Evolutionary conservation across 306 rosid genomes (phyloP).

Genomic region (Mucuna pruriens): DNA sequence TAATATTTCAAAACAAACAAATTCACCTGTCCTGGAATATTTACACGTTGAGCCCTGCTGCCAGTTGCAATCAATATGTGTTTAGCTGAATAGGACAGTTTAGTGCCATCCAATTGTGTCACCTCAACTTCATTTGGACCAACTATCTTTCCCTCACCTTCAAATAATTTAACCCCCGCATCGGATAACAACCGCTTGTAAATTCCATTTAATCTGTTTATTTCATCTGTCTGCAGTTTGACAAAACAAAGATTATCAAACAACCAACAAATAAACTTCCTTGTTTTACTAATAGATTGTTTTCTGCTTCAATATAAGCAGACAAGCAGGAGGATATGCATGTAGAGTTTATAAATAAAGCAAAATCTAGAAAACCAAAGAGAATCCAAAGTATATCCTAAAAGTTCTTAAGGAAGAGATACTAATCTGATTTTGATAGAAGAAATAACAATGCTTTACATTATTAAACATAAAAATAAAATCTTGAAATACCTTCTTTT

Average conservation of each 20-base stretch:
- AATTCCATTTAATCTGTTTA: conserved; percentile 83
- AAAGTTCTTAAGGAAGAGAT: neutral
- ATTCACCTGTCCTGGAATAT: conserved; percentile 89
- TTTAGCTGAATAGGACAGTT: conserved; percentile 86
- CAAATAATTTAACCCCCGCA: conserved; percentile 85
- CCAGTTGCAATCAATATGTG: conserved; percentile 96
- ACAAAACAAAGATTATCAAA: conserved; percentile 9
- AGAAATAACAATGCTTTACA: conserved; percentile 14
- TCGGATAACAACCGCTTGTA: conserved; percentile 89
- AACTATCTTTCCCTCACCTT: conserved; percentile 91
- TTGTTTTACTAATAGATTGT: conserved; percentile 17
- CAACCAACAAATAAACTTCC: conserved; percentile 4
- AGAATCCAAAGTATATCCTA: conserved; percentile 5
- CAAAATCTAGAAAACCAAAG: conserved; percentile 20
- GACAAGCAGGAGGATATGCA: conserved; percentile 15
- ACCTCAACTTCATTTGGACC: conserved; percentile 96
- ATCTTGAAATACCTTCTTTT: conserved; percentile 72
- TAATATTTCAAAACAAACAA: conserved; percentile 33
- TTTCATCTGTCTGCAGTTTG: conserved; percentile 85
- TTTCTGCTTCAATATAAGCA: conserved; percentile 28
- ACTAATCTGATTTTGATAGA: neutral
- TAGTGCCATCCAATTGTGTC: conserved; percentile 96
- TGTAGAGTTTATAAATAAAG: conserved; percentile 13
- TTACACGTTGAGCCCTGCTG: conserved; percentile 74
- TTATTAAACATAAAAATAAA: conserved; percentile 10